A percentile compares a stretch with the other conserved stretches of the same genome.
Conservation (phyloP, 2,329 filamentous ascomycete species). For the Penicillium carneum region DNA sequence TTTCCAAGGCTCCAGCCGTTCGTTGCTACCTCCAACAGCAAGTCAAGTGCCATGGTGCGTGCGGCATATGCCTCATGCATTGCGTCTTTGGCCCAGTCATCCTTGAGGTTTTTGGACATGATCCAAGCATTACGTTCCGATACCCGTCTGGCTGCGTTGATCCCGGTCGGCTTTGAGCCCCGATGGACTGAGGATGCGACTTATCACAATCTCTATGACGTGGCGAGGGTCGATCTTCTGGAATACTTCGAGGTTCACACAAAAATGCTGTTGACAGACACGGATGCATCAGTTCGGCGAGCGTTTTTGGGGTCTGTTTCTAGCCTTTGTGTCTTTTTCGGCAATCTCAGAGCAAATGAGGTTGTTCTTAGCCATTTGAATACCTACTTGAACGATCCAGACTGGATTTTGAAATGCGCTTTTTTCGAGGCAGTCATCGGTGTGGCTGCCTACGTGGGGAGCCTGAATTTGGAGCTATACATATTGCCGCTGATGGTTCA, state of each 20-base stretch:
- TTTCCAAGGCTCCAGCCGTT: conserved; percentile 67
- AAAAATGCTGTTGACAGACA: conserved; percentile 86
- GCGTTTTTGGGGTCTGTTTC: conserved; percentile 92
- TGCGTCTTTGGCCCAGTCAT: conserved; percentile 84
- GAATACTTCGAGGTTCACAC: conserved; percentile 86
- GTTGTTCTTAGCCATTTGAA: conserved; percentile 96
- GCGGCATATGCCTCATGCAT: conserved; percentile 93
- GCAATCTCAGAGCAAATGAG: conserved; percentile 88
- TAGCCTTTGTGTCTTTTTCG: conserved; percentile 92
- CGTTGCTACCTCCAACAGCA: conserved; percentile 59
- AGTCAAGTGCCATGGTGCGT: conserved; percentile 74
- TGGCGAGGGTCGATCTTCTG: conserved; percentile 81
- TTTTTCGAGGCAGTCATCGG: conserved; percentile 96
- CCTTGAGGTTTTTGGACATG: conserved; percentile 85
- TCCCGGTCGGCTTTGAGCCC: conserved; percentile 77
- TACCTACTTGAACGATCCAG: conserved; percentile 92
- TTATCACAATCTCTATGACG: conserved; percentile 85
- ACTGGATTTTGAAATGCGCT: conserved; percentile 95
- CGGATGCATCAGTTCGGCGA: conserved; percentile 81
- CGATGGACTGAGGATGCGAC: conserved; percentile 71
- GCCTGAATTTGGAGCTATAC: conserved; percentile 88
- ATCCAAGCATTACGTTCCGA: conserved; percentile 86
- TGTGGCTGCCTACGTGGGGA: conserved; percentile 88
- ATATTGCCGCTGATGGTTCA: conserved; percentile 95
- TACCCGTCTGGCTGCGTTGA: conserved; percentile 76